A percentile compares a stretch with the other conserved stretches of the same genome.
These are phyloP conservation scores for Aspergillus fumigatiaffinis DNA, from an alignment of 2,329 filamentous ascomycete species.

Conservation along the genomic window DNA sequence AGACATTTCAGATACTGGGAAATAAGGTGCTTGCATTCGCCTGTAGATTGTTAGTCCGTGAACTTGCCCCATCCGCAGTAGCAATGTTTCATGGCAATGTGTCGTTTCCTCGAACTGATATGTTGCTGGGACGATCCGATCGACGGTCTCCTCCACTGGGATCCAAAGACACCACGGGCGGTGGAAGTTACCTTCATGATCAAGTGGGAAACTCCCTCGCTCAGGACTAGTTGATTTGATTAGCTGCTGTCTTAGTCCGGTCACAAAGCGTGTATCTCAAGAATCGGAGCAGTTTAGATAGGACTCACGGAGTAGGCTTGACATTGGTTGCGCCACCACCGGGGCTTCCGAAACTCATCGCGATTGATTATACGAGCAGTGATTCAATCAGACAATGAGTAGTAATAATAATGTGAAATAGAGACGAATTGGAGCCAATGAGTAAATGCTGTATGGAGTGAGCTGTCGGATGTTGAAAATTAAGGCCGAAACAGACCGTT, in stretches of 20 bases:
- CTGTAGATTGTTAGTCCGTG: constrained; percentile 40
- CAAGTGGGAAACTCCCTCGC: constrained; percentile 90
- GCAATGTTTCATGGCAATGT: neutral
- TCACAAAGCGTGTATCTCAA: neutral
- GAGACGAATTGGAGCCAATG: neutral
- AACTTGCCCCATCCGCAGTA: neutral
- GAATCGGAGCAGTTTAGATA: neutral
- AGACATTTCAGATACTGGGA: constrained; percentile 80
- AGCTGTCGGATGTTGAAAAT: constrained; percentile 4
- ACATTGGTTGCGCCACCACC: constrained; percentile 60
- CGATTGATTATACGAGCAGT: neutral
- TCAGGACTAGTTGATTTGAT: constrained; percentile 60
- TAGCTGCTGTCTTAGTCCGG: constrained; percentile 2
- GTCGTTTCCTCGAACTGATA: neutral
- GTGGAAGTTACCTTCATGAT: constrained; percentile 67
- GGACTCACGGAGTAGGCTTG: constrained; percentile 67
- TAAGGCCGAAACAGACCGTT: neutral
- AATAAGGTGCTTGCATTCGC: constrained; percentile 92
- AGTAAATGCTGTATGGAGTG: neutral
- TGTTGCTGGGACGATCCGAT: neutral
- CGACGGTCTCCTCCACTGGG: neutral
- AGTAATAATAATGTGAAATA: neutral
- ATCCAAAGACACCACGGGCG: neutral
- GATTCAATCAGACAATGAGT: neutral
- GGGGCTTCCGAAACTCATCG: constrained; percentile 63